Conservation (phyloP, 2,329 filamentous ascomycete genomes). For the Stachybotrys elegans region DNA sequence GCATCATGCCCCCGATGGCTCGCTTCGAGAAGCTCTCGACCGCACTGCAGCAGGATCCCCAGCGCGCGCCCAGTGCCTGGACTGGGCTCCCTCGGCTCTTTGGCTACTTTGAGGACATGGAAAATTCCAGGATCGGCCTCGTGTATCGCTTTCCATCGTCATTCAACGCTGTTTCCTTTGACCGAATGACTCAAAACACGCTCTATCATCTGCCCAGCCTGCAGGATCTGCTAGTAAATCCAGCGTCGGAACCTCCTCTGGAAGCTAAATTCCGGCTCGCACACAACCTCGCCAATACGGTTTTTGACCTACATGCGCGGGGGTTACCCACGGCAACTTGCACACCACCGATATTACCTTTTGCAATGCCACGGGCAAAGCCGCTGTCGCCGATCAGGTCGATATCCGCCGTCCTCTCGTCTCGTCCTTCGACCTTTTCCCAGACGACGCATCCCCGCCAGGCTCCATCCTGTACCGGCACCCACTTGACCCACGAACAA, state of each 20-base stretch:
- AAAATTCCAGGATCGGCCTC: conserved; percentile 64
- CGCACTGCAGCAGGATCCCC: conserved; percentile 50
- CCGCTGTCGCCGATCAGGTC: conserved; percentile 38
- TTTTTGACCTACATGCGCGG: conserved; percentile 68
- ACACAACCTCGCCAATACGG: conserved; percentile 64
- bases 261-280: conserved; percentile 75
- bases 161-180: conserved; percentile 54
- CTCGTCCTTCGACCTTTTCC: conserved; percentile 70
- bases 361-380: conserved; percentile 39
- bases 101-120: conserved; percentile 71
- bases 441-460: conserved; percentile 17
- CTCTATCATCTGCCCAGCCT: conserved; percentile 49
- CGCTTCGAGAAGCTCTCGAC: conserved; percentile 59
- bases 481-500: conserved; percentile 54
- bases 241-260: conserved; percentile 57
- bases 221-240: conserved; percentile 45
- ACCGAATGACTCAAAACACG: conserved; percentile 43
- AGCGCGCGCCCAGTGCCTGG: conserved; percentile 49
- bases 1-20: conserved; percentile 60
- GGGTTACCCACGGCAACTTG: conserved; percentile 69
- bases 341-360: conserved; percentile 65
- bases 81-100: conserved; percentile 57
- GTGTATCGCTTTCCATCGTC: conserved; percentile 68
- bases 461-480: conserved; percentile 46
- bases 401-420: conserved; percentile 66